These are phyloP conservation scores for Chaetomiaceae sp. DNA, from an alignment of 2,329 filamentous ascomycete genomes.

Conservation along the genomic window DNA sequence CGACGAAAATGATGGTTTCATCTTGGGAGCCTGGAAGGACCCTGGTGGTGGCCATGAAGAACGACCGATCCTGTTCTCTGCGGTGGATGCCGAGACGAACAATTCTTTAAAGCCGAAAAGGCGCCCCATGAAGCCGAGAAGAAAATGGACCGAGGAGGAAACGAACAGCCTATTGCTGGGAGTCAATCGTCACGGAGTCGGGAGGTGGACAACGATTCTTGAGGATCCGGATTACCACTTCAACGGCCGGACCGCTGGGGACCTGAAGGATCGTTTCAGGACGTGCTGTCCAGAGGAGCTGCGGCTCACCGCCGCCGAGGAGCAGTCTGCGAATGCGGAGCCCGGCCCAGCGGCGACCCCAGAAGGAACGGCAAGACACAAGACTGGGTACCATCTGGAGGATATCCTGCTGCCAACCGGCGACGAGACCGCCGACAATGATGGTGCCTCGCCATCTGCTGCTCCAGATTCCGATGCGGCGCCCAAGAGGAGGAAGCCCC, in stretches of 20 bases:
- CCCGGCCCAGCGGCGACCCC: slow-evolving; percentile 15
- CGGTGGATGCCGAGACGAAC: slow-evolving; percentile 26
- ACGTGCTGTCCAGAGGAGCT: slow-evolving; percentile 62
- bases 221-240: slow-evolving; percentile 58
- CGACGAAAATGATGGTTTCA: slow-evolving; percentile 41
- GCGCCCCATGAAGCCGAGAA: slow-evolving; percentile 53
- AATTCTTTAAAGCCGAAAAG: slow-evolving; percentile 43
- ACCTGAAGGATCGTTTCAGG: slow-evolving; percentile 62
- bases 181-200: slow-evolving; percentile 59
- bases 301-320: slow-evolving; percentile 38
- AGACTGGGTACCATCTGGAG: slow-evolving; percentile 49
- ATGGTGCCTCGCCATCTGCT: slow-evolving; percentile 13
- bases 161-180: slow-evolving; percentile 59
- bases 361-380: slow-evolving; percentile 37
- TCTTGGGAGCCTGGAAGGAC: slow-evolving; percentile 42
- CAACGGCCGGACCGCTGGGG: slow-evolving; percentile 57
- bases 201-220: slow-evolving; percentile 61
- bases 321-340: slow-evolving; percentile 22
- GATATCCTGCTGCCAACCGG: slow-evolving; percentile 51
- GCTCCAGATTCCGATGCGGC: slow-evolving; percentile 20
- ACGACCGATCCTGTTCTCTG: slow-evolving; percentile 18
- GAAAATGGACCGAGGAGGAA: slow-evolving; percentile 63
- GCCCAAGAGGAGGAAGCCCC: slow-evolving; percentile 34
- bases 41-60: slow-evolving; percentile 35
- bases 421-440: slow-evolving; percentile 30